phyloP scores from a whole-genome alignment of 2,329 filamentous ascomycete species.

The Huntiella moniliformis region DNA sequence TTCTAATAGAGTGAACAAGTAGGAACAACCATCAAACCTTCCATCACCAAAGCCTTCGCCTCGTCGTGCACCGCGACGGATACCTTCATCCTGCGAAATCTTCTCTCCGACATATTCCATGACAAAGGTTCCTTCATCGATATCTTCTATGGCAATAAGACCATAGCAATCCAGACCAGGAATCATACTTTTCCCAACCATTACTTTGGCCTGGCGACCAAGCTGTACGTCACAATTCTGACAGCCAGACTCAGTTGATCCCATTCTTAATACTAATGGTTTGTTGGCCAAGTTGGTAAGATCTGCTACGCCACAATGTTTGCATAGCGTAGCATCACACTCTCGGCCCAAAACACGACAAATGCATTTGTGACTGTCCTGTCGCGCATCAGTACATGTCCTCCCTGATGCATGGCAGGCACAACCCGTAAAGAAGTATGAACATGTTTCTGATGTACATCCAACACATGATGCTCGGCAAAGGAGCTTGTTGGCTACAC shows the following conservation, averaged over 20 bases:
- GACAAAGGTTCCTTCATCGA: constrained; percentile 51
- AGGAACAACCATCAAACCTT: constrained; percentile 42
- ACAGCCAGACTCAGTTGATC: constrained; percentile 40
- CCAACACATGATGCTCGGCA: constrained; percentile 53
- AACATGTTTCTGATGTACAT: constrained; percentile 39
- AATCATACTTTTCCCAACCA: constrained; percentile 52
- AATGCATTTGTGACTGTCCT: constrained; percentile 40
- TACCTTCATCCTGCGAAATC: constrained; percentile 49
- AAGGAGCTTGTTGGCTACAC: constrained; percentile 39
- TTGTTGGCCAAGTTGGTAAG: constrained; percentile 5
- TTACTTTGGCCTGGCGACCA: constrained; percentile 42
- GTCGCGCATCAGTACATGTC: constrained; percentile 30
- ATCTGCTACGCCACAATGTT: constrained; percentile 38
- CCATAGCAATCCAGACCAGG: constrained; percentile 49
- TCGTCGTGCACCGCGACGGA: constrained; percentile 44
- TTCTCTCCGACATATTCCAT: constrained; percentile 69
- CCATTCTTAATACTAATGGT: constrained; percentile 17
- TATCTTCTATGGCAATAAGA: constrained; percentile 50
- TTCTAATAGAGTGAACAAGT: constrained; percentile 40
- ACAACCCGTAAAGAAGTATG: constrained; percentile 47
- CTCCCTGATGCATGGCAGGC: constrained; percentile 43
- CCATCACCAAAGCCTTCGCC: constrained; percentile 36
- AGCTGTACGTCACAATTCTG: constrained; percentile 57
- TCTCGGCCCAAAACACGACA: constrained; percentile 58
- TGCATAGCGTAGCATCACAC: constrained; percentile 62